A percentile compares a stretch with the other conserved stretches of the same genome.
These are phyloP conservation scores for Cladosporium austrohemisphaericum DNA, from an alignment of 2,329 filamentous ascomycete species.

Conservation along the genomic window DNA sequence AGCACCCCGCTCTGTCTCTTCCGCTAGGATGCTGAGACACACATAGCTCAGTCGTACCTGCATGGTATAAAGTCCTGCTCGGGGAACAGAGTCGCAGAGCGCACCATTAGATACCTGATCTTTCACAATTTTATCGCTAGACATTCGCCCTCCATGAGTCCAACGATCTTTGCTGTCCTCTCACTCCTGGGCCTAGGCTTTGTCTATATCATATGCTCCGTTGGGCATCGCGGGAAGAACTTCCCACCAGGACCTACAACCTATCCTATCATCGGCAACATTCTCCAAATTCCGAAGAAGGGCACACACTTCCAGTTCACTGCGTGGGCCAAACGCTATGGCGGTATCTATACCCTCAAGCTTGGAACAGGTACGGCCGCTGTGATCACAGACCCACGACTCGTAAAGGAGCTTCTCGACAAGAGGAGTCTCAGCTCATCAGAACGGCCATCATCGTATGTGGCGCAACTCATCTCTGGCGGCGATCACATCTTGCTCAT, in stretches of 20 bases:
- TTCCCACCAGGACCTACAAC: constrained; percentile 37
- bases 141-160: too few species aligned
- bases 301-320: constrained; percentile 29
- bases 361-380: constrained; percentile 39
- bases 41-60: too few species aligned
- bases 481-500: constrained; percentile 48
- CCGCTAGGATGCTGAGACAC: too few species aligned
- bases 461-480: constrained; percentile 43
- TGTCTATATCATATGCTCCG: too few species aligned
- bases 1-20: too few species aligned
- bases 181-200: too few species aligned
- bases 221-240: constrained; percentile 22
- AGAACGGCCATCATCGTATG: constrained; percentile 33
- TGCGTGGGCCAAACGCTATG: constrained; percentile 27
- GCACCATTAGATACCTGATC: too few species aligned
- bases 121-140: too few species aligned
- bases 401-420: constrained; percentile 45
- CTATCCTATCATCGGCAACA: constrained; percentile 42
- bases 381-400: constrained; percentile 39
- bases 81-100: too few species aligned
- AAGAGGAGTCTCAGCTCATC: constrained; percentile 45
- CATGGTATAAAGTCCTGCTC: too few species aligned
- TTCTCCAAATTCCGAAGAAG: constrained; percentile 37
- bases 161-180: too few species aligned
- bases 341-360: constrained; percentile 34